Conservation (phyloP, 495 filamentous ascomycete genomes). For the Darksidea phi region DNA sequence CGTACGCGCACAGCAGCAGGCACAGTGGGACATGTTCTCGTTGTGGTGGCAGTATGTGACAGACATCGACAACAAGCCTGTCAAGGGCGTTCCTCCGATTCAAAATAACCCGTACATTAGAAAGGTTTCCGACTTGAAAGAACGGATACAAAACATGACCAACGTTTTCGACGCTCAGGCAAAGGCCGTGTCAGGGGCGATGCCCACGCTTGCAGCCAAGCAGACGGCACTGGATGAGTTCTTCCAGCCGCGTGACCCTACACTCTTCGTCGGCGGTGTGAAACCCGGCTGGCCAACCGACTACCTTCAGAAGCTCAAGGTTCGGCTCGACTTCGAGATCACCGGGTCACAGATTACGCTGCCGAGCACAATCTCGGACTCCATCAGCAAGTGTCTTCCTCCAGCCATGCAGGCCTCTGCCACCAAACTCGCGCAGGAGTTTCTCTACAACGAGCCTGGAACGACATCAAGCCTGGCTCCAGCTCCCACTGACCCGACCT, state of each 20-base stretch:
- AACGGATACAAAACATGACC: background rate
- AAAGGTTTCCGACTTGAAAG: background rate
- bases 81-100: too few relatives aligned
- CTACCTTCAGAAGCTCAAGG: constrained; percentile 43
- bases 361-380: background rate
- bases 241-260: constrained; percentile 47
- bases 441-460: background rate
- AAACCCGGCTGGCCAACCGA: constrained; percentile 49
- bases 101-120: background rate
- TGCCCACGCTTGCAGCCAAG: background rate
- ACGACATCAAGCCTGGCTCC: background rate
- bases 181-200: background rate
- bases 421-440: background rate
- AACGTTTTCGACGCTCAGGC: background rate
- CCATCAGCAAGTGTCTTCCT: background rate
- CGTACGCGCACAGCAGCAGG: too few relatives aligned
- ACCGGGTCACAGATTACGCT: constrained; percentile 20
- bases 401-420: background rate
- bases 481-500: background rate
- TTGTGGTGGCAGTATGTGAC: background rate
- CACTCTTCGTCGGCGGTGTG: constrained; percentile 48
- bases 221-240: constrained; percentile 26
- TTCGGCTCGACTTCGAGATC: constrained; percentile 42
- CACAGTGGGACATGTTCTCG: background rate
- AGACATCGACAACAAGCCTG: background rate